Evolutionary conservation across 176 grass and related monocot species (phyloP).

Genomic region (Urochloa ruziziensis): DNA sequence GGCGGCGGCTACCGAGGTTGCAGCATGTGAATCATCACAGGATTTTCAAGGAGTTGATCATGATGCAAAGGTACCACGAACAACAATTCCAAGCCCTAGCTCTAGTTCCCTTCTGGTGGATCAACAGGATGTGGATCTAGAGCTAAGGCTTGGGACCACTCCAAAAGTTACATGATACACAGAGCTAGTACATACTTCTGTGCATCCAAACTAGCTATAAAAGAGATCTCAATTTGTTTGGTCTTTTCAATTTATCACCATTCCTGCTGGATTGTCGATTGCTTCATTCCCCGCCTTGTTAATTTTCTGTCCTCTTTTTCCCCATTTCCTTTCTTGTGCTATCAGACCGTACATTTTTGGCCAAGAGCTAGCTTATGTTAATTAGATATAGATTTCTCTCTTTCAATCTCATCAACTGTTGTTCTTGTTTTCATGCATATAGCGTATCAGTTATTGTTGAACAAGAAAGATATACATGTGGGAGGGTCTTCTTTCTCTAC

Average conservation of each 20-base stretch:
- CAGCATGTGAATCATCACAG: constrained; percentile 13
- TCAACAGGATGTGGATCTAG: constrained; percentile 66
- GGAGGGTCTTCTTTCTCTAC: neutral
- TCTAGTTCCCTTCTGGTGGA: constrained; percentile 10
- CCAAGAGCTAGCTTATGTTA: no score
- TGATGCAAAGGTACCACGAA: constrained; percentile 40
- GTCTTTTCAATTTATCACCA: constrained; percentile 12
- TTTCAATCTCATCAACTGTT: neutral
- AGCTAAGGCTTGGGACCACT: constrained; percentile 64
- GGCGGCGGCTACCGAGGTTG: neutral
- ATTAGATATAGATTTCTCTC: neutral
- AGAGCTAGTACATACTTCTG: neutral
- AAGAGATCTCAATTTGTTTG: neutral
- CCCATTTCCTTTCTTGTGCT: neutral
- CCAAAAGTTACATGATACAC: constrained; percentile 43
- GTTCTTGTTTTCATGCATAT: neutral
- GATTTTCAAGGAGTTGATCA: neutral
- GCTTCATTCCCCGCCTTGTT: neutral
- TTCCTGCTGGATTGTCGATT: neutral
- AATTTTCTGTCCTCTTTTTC: neutral
- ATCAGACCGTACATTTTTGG: constrained; percentile 1
- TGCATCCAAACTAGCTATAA: constrained; percentile 11
- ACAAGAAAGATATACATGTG: neutral
- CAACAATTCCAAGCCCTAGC: constrained; percentile 34
- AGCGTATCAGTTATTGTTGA: neutral